Evolutionary conservation across 768 basidiomycete species (phyloP).

Genomic region (Tylopilus sp.): DNA sequence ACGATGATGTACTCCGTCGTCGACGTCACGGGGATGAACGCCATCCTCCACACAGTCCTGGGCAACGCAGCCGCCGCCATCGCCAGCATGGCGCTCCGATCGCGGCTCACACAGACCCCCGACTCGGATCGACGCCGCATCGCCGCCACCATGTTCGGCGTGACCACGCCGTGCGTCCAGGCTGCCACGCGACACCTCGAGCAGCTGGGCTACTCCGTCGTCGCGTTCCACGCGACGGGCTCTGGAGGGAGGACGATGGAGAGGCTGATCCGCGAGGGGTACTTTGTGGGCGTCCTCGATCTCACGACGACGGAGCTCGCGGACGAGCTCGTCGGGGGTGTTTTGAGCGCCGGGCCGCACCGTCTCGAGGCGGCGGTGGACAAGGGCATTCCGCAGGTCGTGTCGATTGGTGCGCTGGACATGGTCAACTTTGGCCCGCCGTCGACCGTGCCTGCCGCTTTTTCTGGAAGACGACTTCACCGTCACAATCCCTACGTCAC

Average conservation of each 20-base stretch:
- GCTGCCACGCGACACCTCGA: constrained; percentile 21
- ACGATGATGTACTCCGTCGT: constrained; percentile 33
- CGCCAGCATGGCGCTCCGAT: constrained; percentile 22
- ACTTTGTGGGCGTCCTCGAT: constrained; percentile 28
- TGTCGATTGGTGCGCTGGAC: constrained; percentile 32
- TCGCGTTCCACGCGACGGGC: constrained; percentile 28
- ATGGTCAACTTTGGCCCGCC: constrained; percentile 34
- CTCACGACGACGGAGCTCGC: constrained; percentile 34
- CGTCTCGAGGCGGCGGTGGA: constrained; percentile 26
- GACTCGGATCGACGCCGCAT: constrained; percentile 2
- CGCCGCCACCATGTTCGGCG: constrained; percentile 30
- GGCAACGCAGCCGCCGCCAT: constrained; percentile 30
- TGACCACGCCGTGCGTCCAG: constrained; percentile 22
- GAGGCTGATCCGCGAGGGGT: constrained; percentile 21
- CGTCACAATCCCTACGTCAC: constrained; percentile 29
- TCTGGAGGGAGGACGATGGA: constrained; percentile 32
- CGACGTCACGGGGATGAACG: constrained; percentile 30
- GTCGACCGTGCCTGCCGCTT: constrained; percentile 22
- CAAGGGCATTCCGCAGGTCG: constrained; percentile 25
- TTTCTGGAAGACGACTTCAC: constrained; percentile 15
- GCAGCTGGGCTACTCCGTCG: constrained; percentile 21
- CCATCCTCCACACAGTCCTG: constrained; percentile 18
- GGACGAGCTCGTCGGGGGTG: constrained; percentile 31
- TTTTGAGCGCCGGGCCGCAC: constrained; percentile 25
- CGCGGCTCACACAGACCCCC: background rate